phyloP scores from a whole-genome alignment of 2,329 filamentous ascomycete genomes.

The Xylariaceae sp. region DNA sequence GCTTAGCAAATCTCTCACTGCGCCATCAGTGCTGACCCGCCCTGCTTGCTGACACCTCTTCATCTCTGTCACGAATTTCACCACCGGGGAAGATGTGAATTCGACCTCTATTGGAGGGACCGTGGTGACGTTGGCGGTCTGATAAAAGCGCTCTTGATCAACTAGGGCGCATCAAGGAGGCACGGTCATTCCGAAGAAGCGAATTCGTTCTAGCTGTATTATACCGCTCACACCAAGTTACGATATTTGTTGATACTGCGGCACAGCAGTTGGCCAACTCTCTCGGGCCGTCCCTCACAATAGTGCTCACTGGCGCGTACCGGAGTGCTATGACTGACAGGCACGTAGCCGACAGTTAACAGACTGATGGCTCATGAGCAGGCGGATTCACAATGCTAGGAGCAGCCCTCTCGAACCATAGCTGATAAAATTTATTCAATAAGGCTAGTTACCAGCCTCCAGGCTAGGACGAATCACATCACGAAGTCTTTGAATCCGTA shows the following conservation, averaged over 20 bases:
- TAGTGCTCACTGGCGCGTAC: slow-evolving; percentile 10
- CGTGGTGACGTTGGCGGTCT: background rate
- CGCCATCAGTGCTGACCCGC: slow-evolving; percentile 1
- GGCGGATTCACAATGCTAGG: background rate
- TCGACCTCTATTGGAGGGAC: slow-evolving; percentile 1
- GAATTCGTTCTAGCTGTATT: no score
- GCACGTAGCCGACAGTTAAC: background rate
- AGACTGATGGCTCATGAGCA: no score
- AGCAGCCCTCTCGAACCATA: background rate
- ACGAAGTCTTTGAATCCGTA: no score
- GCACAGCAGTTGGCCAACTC: background rate
- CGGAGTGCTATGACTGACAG: background rate
- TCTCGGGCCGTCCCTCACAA: slow-evolving; percentile 18
- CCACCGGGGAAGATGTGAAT: background rate
- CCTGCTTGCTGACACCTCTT: background rate
- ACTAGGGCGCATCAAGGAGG: no score
- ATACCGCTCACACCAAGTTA: no score
- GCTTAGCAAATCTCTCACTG: background rate
- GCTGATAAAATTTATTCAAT: no score
- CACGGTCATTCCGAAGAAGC: no score
- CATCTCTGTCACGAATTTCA: no score
- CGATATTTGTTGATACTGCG: no score
- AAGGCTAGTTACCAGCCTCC: no score
- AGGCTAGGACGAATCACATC: no score
- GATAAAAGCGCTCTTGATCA: slow-evolving; percentile 1